phyloP scores from a whole-genome alignment of 2,329 filamentous ascomycete genomes.

The Hypoxylon sp. region DNA sequence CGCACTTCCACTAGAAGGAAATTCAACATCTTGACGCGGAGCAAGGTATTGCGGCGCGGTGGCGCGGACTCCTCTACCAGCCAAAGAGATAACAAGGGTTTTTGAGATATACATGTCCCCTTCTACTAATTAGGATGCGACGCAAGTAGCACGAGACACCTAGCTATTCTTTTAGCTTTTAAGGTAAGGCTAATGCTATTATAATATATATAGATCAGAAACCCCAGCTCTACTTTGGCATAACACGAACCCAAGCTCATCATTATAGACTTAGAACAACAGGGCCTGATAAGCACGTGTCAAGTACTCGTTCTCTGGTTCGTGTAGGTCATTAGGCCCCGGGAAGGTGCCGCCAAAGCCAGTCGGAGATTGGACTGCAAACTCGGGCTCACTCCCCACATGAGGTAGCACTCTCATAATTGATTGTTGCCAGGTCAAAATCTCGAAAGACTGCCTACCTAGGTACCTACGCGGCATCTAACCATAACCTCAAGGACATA shows the following conservation, averaged over 20 bases:
- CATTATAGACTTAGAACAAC: neutral
- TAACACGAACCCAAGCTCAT: neutral
- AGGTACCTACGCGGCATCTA: no score
- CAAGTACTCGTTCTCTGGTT: conserved; percentile 31
- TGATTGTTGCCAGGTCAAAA: conserved; percentile 1
- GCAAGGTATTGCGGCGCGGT: conserved; percentile 42
- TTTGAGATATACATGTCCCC: conserved; percentile 34
- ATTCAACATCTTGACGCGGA: conserved; percentile 52
- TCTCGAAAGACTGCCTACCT: neutral
- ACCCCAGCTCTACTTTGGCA: neutral
- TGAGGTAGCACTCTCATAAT: conserved; percentile 17
- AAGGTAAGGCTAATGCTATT: neutral
- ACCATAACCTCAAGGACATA: neutral
- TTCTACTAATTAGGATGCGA: neutral
- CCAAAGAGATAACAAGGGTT: conserved; percentile 22
- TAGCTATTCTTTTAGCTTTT: neutral
- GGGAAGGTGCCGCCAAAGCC: conserved; percentile 25
- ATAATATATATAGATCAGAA: conserved; percentile 4
- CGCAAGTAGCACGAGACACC: neutral
- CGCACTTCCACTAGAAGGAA: conserved; percentile 51
- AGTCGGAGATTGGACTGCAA: conserved; percentile 41
- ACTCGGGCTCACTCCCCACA: conserved; percentile 21
- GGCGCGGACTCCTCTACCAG: conserved; percentile 29
- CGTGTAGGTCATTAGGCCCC: conserved; percentile 9
- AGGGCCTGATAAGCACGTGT: conserved; percentile 33